Evolutionary conservation across 805 yeast species (phyloP).

Genomic region (Grigorovia humatica): DNA sequence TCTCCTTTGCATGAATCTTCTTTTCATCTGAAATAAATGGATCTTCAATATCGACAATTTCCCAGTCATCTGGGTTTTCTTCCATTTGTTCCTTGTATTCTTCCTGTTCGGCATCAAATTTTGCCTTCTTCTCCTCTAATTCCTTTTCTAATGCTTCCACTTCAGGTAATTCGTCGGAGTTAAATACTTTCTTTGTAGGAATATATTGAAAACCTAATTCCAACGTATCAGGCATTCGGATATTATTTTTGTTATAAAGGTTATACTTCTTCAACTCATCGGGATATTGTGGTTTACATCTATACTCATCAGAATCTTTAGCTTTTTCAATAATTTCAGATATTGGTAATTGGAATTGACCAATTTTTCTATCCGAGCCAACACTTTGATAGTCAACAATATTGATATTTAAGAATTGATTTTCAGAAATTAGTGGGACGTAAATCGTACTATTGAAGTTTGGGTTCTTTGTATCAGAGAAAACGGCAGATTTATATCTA

Average conservation of each 20-base stretch:
- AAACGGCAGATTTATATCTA: constrained; percentile 44
- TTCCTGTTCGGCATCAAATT: constrained; percentile 36
- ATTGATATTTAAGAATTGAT: constrained; percentile 48
- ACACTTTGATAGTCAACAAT: constrained; percentile 58
- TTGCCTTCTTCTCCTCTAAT: constrained; percentile 30
- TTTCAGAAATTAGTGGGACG: constrained; percentile 50
- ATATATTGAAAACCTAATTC: constrained; percentile 50
- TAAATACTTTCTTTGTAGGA: constrained; percentile 54
- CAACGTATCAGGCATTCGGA: constrained; percentile 42
- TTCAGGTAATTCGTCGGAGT: constrained; percentile 44
- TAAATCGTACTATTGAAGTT: constrained; percentile 48
- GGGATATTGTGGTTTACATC: constrained; percentile 42
- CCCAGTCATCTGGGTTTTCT: constrained; percentile 51
- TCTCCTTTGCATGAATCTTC: constrained; percentile 30
- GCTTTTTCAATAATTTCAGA: constrained; percentile 35
- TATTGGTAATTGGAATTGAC: constrained; percentile 43
- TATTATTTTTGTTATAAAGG: constrained; percentile 26
- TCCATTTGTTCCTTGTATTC: constrained; percentile 41
- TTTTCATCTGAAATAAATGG: constrained; percentile 29
- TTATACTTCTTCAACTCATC: constrained; percentile 31
- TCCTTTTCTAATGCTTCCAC: constrained; percentile 34
- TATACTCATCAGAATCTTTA: constrained; percentile 35
- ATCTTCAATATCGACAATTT: constrained; percentile 46
- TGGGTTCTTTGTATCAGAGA: constrained; percentile 46
- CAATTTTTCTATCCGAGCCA: constrained; percentile 55